Evolutionary conservation across 768 basidiomycete genomes (phyloP), one percentile per base, ranked within the genome.

Genomic region (Suillus brevipes): DNA sequence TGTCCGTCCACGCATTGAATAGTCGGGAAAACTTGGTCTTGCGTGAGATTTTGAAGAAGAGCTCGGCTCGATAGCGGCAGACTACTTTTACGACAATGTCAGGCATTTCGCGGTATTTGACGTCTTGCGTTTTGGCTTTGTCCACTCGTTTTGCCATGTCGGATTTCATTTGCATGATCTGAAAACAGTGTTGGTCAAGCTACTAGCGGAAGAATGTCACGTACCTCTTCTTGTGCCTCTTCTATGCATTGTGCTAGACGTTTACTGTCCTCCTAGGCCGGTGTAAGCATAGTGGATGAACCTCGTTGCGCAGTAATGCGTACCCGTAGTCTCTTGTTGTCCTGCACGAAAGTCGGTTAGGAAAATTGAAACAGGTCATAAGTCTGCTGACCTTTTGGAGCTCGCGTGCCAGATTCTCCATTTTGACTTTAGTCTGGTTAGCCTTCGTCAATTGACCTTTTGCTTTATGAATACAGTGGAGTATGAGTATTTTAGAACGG

Each of bases 41-140:
- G 74, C 94, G 89, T 10, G 91, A 92, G 68, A 95, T 92, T 77
- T 94, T 95, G 86, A 95, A 95, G 81, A 92, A 94, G 49, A 95
- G 83, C 71, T 95, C 93, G 5, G 93, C 92, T 53, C 94, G 90
- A 74, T 94, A 94, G 70, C 90, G 89, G 77, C 93, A 95, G 59
- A 90, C 82, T 68, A 95, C 92, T 75, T 93, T 94, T 78, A 95
- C 87, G 60, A 94, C 89, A 65, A 95, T 92, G 73, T 95, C 91
- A n/a, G 91, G 91, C 83, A 87, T 87, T 76, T 94, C 92, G 64
- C 89, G 88, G 72, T 87, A 92, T 76, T 93, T 94, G 70, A 84
- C 81, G 70, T 93, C 92, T 70, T 91, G 91, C 37, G 88, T 77
- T 75, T 89, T 91, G 55, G 87, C 90, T 73, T 87, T 90, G 75